These are phyloP conservation scores for Phytophthora multivora DNA, from an alignment of 352 stramenopile species.

Conservation along the genomic window DNA sequence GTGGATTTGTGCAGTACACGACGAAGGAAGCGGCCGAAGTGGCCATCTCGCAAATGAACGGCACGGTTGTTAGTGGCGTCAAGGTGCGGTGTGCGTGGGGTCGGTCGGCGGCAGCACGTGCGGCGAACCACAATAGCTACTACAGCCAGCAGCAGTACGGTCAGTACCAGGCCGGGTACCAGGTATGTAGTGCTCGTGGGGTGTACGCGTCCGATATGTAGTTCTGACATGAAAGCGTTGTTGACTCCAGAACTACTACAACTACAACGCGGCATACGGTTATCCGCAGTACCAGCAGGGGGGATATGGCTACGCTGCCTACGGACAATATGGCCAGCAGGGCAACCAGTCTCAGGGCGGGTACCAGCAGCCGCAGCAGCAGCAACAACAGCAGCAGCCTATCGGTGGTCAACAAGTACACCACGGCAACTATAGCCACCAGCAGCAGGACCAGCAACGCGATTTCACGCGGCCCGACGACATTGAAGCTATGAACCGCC, in stretches of 20 bases:
- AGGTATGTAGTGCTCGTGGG: conserved; percentile 29
- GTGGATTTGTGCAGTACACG: conserved; percentile 91
- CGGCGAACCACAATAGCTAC: conserved; percentile 28
- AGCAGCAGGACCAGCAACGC: conserved; percentile 50
- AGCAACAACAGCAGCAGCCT: conserved; percentile 31
- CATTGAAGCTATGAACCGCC: conserved; percentile 77
- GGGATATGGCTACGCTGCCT: conserved; percentile 57
- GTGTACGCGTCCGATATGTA: background rate
- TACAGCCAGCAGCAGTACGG: conserved; percentile 74
- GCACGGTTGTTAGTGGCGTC: conserved; percentile 70
- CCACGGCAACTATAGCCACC: conserved; percentile 38
- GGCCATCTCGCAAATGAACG: conserved; percentile 91
- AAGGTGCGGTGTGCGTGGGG: conserved; percentile 92
- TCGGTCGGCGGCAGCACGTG: conserved; percentile 67
- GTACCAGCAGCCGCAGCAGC: conserved; percentile 41
- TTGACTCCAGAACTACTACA: conserved; percentile 59
- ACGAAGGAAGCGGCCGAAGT: conserved; percentile 81
- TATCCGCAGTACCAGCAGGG: conserved; percentile 44
- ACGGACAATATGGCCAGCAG: conserved; percentile 57
- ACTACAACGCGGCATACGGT: conserved; percentile 57
- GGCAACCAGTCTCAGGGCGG: conserved; percentile 42
- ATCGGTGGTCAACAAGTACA: conserved; percentile 43
- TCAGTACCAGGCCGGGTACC: conserved; percentile 48
- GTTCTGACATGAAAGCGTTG: conserved; percentile 14
- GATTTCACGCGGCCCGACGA: conserved; percentile 83